Evolutionary conservation across 192 early-diverging fungal genomes (phyloP).

Genomic region (Jimgerdemannia flammicorona): DNA sequence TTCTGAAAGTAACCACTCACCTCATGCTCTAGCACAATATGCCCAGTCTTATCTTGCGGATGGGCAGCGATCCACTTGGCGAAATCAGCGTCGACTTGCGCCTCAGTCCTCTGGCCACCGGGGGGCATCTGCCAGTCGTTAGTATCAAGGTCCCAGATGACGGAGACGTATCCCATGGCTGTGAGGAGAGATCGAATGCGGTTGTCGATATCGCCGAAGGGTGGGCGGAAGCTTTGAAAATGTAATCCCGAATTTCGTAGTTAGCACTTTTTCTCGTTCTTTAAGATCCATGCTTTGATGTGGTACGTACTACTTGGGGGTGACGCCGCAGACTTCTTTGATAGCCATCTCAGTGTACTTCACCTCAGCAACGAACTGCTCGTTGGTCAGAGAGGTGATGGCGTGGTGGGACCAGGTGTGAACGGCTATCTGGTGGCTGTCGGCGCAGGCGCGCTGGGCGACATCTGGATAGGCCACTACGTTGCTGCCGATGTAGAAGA

Average conservation of each 20-base stretch:
- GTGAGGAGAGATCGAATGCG: slow-evolving; percentile 50
- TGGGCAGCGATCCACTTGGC: slow-evolving; percentile 30
- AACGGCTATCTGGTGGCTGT: slow-evolving; percentile 58
- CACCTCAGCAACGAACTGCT: slow-evolving; percentile 56
- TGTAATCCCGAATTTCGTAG: too few species aligned
- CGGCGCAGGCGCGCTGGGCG: slow-evolving; percentile 22
- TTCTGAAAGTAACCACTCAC: too few species aligned
- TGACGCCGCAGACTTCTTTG: slow-evolving; percentile 37
- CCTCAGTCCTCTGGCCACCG: neutral
- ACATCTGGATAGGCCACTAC: slow-evolving; percentile 28
- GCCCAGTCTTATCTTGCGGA: slow-evolving; percentile 24
- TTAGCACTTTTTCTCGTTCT: too few species aligned
- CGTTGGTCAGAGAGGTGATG: slow-evolving; percentile 46
- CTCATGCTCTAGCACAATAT: slow-evolving; percentile 51
- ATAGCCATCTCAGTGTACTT: slow-evolving; percentile 49
- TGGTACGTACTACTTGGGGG: slow-evolving; percentile 24
- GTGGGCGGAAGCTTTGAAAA: slow-evolving; percentile 37
- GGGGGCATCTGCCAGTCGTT: slow-evolving; percentile 40
- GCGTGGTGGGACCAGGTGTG: slow-evolving; percentile 61
- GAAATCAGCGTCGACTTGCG: slow-evolving; percentile 17
- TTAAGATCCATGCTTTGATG: too few species aligned
- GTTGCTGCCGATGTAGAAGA: slow-evolving; percentile 42
- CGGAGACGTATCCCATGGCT: slow-evolving; percentile 40
- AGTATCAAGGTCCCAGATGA: slow-evolving; percentile 37
- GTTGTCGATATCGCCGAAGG: slow-evolving; percentile 55